phyloP scores from a whole-genome alignment of 495 filamentous ascomycete species.

The Glarea lozoyensis region DNA sequence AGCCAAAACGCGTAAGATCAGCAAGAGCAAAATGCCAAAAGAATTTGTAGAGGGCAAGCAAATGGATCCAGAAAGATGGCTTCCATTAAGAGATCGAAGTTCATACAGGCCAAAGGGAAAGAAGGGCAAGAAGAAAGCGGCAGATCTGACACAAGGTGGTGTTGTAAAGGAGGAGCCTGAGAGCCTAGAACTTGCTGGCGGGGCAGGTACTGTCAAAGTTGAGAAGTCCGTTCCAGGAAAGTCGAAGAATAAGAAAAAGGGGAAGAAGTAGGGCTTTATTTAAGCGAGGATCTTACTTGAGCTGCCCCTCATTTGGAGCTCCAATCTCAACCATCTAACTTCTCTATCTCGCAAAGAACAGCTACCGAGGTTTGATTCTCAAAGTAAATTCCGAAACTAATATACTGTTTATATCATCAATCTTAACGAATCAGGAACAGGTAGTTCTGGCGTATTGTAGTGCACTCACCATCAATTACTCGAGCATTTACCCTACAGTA shows the following conservation, averaged over 20 bases:
- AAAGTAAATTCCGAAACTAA: too few relatives aligned
- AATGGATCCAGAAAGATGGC: constrained; percentile 84
- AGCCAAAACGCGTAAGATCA: constrained; percentile 55
- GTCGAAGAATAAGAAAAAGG: constrained; percentile 72
- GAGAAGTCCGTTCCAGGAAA: constrained; percentile 40
- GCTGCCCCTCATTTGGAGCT: too few relatives aligned
- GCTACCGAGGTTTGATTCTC: too few relatives aligned
- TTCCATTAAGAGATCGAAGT: constrained; percentile 81
- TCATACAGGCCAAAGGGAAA: constrained; percentile 83
- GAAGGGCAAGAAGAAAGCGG: constrained; percentile 77
- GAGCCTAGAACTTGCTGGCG: constrained; percentile 53
- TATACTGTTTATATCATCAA: too few relatives aligned
- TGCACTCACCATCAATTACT: too few relatives aligned
- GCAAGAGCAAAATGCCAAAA: constrained; percentile 65
- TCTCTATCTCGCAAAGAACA: too few relatives aligned
- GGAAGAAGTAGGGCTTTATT: constrained; percentile 57
- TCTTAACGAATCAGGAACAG: too few relatives aligned
- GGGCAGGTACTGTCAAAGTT: constrained; percentile 48
- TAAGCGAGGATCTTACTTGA: too few relatives aligned
- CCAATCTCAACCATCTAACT: too few relatives aligned
- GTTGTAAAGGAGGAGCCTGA: constrained; percentile 54
- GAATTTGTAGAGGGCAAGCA: constrained; percentile 65
- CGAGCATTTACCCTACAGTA: too few relatives aligned
- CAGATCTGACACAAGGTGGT: constrained; percentile 79
- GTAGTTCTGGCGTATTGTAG: too few relatives aligned